Base-by-base conservation (phyloP, 2,329 filamentous ascomycete species). In the Colletotrichum cereale region DNA sequence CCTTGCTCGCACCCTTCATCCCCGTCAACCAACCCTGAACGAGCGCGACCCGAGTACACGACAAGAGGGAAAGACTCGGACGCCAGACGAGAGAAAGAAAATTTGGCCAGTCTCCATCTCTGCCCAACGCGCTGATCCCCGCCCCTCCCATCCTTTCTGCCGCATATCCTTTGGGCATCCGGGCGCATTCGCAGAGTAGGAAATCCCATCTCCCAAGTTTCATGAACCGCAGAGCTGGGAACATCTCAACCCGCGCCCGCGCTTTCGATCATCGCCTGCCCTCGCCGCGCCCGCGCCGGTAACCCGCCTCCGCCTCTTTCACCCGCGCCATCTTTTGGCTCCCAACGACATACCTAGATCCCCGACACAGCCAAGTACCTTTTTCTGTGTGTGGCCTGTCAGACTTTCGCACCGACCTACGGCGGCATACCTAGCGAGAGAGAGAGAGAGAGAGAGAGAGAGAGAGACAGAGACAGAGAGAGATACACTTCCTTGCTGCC, bases 81-180 rank as follows among this genome's bases (percentile, higher is more conserved):
- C n/a, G n/a, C n/a, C 38, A 26, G 11, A 2, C 47, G 18, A 38
- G 26, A 40, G 26, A 29, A 62, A 48, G n/a, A 50, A 52, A 65
- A 6, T 57, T 31, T 44, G 36, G 3, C 34, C 14, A 29, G 47
- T 50, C 73, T 71, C 75, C 75, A 74, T 80, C 76, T 78, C 78
- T 80, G 79, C 79, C 79, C 79, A 81, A 81, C 79, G 58, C 77
- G 79, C 79, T 78, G 80, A 81, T 81, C 77, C 63, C 76, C 73
- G 76, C 74, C 61, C 66, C 50, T 76, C 68, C 71, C 66, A 57
- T 75, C 75, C 72, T 38, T 47, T 52, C 61, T 40, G 42, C 31
- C 60, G 52, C 53, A 73, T 38, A 71, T 66, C 52, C 65, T 68
- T 66, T 72, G 65, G 68, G 65, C 68, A 71, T 71, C 68, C 68